A percentile compares a stretch with the other conserved stretches of the same genome.
These are phyloP conservation scores for Mentha longifolia DNA, from an alignment of 257 asterid genomes.

Conservation along the genomic window DNA sequence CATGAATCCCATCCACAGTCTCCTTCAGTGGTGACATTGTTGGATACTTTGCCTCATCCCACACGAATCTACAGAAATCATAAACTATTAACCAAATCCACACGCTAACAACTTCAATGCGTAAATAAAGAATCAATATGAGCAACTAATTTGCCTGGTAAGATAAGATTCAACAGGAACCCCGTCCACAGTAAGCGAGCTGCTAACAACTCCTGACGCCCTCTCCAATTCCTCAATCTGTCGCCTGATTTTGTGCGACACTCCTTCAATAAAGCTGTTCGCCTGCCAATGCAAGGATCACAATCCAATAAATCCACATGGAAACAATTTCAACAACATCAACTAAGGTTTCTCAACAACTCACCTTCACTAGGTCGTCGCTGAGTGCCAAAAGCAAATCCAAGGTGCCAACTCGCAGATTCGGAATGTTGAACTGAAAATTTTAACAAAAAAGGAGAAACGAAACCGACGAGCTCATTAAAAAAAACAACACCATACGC, in stretches of 20 bases:
- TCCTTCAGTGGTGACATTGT: constrained; percentile 86
- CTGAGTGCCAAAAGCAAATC: constrained; percentile 85
- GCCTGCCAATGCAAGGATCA: constrained; percentile 50
- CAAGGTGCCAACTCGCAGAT: constrained; percentile 92
- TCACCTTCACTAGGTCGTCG: constrained; percentile 83
- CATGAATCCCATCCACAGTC: constrained; percentile 80
- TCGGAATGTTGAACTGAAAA: constrained; percentile 83
- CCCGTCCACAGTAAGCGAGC: constrained; percentile 94
- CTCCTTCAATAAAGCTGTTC: constrained; percentile 88
- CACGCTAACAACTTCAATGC: neutral
- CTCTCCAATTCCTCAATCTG: constrained; percentile 96
- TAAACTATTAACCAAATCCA: constrained; percentile 18
- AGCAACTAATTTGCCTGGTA: constrained; percentile 55
- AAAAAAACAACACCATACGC: neutral
- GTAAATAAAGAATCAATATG: constrained; percentile 2
- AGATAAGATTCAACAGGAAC: constrained; percentile 96
- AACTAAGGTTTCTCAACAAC: constrained; percentile 16
- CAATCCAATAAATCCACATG: neutral
- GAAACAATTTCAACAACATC: constrained; percentile 1
- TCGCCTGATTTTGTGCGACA: constrained; percentile 82
- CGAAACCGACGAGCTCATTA: neutral
- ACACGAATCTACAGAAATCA: constrained; percentile 53
- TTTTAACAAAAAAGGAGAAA: neutral
- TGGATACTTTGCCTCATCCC: constrained; percentile 93
- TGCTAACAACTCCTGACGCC: constrained; percentile 73